A percentile compares a stretch with the other conserved stretches of the same genome.
These are phyloP conservation scores for Clonostachys rhizophaga DNA, from an alignment of 2,329 filamentous ascomycete species.

Conservation along the genomic window DNA sequence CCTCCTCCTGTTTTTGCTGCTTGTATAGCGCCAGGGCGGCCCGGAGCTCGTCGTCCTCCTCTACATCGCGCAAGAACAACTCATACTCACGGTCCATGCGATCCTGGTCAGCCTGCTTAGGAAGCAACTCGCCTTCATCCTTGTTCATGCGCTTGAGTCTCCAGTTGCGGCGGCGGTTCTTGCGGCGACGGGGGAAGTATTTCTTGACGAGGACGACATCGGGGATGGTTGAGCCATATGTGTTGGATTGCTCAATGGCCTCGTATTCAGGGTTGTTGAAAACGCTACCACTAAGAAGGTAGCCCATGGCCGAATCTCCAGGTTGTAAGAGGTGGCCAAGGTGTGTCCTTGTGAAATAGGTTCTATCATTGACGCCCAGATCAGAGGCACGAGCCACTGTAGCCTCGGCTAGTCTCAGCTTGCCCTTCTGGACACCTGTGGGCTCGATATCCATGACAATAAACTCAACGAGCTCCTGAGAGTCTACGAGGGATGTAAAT, in stretches of 20 bases:
- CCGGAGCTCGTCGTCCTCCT: conserved; percentile 88
- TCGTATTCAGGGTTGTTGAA: conserved; percentile 90
- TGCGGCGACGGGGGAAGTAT: conserved; percentile 82
- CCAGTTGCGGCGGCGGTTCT: conserved; percentile 80
- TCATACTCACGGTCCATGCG: conserved; percentile 92
- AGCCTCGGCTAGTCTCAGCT: conserved; percentile 79
- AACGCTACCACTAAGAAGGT: conserved; percentile 81
- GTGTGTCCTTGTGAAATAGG: conserved; percentile 88
- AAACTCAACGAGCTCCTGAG: conserved; percentile 84
- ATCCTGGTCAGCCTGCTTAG: conserved; percentile 83
- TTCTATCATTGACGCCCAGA: conserved; percentile 78
- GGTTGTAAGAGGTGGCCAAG: conserved; percentile 80
- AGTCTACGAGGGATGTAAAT: conserved; percentile 78
- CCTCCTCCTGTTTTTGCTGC: conserved; percentile 50
- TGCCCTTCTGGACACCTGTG: conserved; percentile 69
- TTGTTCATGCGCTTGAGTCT: conserved; percentile 88
- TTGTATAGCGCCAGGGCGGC: conserved; percentile 86
- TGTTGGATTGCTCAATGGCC: conserved; percentile 71
- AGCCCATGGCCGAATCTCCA: conserved; percentile 93
- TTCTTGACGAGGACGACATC: conserved; percentile 98
- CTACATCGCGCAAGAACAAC: conserved; percentile 93
- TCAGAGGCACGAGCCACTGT: conserved; percentile 86
- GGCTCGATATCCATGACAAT: conserved; percentile 92
- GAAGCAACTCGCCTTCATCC: conserved; percentile 83
- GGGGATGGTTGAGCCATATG: conserved; percentile 74